phyloP scores from a whole-genome alignment of 164 flowering plant species.

The Houttuynia cordata region DNA sequence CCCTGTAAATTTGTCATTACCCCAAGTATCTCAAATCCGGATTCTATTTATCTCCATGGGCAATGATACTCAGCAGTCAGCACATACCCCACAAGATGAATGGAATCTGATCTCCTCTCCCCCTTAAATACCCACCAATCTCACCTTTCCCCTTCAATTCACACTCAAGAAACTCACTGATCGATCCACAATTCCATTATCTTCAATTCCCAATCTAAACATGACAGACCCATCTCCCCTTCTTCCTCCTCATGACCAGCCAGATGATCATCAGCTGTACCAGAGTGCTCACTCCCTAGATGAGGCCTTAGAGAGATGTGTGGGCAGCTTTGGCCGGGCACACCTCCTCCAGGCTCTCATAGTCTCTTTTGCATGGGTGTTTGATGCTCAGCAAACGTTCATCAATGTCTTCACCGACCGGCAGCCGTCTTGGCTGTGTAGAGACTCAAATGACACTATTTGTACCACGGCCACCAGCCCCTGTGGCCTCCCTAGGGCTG shows the following conservation, averaged over 20 bases:
- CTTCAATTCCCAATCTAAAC: too few relatives aligned
- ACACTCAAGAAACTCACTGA: too few relatives aligned
- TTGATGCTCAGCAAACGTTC: constrained; percentile 65
- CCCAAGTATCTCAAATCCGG: too few relatives aligned
- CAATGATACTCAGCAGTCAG: too few relatives aligned
- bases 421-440: constrained; percentile 48
- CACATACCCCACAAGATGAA: too few relatives aligned
- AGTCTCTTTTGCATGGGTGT: constrained; percentile 44
- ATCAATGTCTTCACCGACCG: constrained; percentile 51
- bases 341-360: constrained; percentile 44
- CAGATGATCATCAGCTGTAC: background rate
- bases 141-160: too few relatives aligned
- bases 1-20: too few relatives aligned
- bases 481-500: constrained; percentile 22
- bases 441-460: background rate
- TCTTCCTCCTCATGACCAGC: constrained; percentile 1
- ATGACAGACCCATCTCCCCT: constrained; percentile 4
- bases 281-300: constrained; percentile 21
- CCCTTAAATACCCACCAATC: too few relatives aligned
- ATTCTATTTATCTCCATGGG: too few relatives aligned
- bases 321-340: constrained; percentile 34
- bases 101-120: too few relatives aligned
- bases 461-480: constrained; percentile 9
- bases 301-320: constrained; percentile 29
- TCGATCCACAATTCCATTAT: too few relatives aligned